These are phyloP conservation scores for Lagenidium giganteum DNA, from an alignment of 352 stramenopile species.

Conservation along the genomic window DNA sequence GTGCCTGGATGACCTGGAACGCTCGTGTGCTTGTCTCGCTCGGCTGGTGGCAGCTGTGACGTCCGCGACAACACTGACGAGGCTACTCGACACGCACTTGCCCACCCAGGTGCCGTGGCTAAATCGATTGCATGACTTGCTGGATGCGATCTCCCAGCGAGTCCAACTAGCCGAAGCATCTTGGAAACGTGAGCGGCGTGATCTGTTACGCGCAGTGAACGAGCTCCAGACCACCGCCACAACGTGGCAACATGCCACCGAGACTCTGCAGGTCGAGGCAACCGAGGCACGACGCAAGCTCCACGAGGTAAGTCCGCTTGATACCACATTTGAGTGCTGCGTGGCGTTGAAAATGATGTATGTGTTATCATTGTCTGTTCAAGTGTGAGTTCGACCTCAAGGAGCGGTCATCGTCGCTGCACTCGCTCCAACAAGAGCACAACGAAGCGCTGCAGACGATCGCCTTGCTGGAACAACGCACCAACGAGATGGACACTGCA, in stretches of 20 bases:
- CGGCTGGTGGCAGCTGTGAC: too few species aligned
- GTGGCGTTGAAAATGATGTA: too few species aligned
- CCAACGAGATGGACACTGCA: constrained; percentile 12
- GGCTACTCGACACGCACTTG: too few species aligned
- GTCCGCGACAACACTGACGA: too few species aligned
- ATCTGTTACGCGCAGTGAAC: constrained; percentile 22
- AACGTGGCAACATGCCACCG: constrained; percentile 31
- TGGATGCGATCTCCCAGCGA: background rate
- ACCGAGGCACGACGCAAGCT: constrained; percentile 17
- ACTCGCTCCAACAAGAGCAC: too few species aligned
- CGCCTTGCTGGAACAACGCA: too few species aligned
- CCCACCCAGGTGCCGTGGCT: constrained; percentile 10
- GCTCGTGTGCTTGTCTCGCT: too few species aligned
- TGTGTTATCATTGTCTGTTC: too few species aligned
- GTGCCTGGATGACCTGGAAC: too few species aligned
- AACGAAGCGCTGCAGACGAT: too few species aligned
- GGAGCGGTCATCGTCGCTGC: too few species aligned
- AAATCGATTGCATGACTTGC: background rate
- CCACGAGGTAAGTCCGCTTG: constrained; percentile 16
- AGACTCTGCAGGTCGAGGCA: constrained; percentile 24
- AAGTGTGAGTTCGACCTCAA: too few species aligned
- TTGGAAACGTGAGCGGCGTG: constrained; percentile 30
- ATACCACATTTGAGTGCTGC: background rate
- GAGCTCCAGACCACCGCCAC: constrained; percentile 24
- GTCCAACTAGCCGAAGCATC: constrained; percentile 17